These are phyloP conservation scores for Microdochium paspali DNA, from an alignment of 2,329 filamentous ascomycete species.

Conservation along the genomic window DNA sequence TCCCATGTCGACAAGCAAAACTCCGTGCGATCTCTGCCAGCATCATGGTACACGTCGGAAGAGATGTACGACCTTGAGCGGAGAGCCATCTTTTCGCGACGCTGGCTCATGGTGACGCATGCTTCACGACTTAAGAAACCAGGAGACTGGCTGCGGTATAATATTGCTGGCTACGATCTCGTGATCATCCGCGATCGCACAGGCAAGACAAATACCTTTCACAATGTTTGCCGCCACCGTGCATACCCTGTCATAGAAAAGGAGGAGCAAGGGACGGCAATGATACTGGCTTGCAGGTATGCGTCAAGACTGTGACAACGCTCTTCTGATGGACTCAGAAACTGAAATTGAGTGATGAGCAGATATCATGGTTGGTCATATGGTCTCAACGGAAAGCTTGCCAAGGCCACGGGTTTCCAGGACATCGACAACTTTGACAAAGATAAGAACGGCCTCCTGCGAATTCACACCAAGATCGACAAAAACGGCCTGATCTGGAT, in stretches of 20 bases:
- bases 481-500: constrained; percentile 47
- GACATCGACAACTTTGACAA: constrained; percentile 46
- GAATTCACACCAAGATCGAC: constrained; percentile 44
- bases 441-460: constrained; percentile 43
- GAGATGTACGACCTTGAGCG: constrained; percentile 30
- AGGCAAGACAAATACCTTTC: constrained; percentile 46
- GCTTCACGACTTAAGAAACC: constrained; percentile 35
- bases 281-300: constrained; percentile 48
- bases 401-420: constrained; percentile 51
- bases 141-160: constrained; percentile 48
- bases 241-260: constrained; percentile 47
- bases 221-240: constrained; percentile 53
- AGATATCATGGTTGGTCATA: constrained; percentile 51
- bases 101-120: constrained; percentile 47
- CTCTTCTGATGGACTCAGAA: no score
- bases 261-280: constrained; percentile 37
- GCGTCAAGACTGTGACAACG: no score
- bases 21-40: constrained; percentile 17
- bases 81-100: constrained; percentile 33
- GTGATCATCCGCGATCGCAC: constrained; percentile 39
- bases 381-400: constrained; percentile 43
- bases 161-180: constrained; percentile 46
- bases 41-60: constrained; percentile 25
- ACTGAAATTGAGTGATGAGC: no score
- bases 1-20: neutral